Conservation (phyloP, 495 filamentous ascomycete genomes). For the Aspergillus incahuasiensis region DNA sequence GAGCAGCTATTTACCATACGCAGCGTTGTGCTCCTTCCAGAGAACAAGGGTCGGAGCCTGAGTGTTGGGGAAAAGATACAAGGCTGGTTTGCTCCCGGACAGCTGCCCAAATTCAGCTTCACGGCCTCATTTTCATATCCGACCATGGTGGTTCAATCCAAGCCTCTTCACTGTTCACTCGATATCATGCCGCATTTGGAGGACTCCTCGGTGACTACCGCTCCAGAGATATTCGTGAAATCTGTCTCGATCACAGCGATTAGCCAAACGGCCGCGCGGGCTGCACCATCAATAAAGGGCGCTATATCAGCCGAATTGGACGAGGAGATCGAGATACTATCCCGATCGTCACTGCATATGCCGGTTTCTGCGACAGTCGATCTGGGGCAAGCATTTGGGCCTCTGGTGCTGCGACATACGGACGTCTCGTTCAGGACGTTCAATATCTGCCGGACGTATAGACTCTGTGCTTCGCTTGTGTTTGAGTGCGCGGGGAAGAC, state of each 20-base stretch:
- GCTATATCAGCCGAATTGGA: conserved; percentile 9
- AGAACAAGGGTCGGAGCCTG: conserved; percentile 10
- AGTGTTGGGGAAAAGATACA: conserved; percentile 6
- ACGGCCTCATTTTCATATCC: conserved; percentile 9
- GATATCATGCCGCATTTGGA: background rate
- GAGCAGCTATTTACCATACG: conserved; percentile 11
- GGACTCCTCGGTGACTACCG: background rate
- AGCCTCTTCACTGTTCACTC: background rate
- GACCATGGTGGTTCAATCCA: conserved; percentile 1
- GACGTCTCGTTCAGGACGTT: conserved; percentile 15
- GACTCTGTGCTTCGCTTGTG: background rate
- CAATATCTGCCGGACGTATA: conserved; percentile 8
- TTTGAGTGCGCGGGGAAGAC: conserved; percentile 15
- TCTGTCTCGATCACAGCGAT: conserved; percentile 6
- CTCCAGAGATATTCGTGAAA: conserved; percentile 11
- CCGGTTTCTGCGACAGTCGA: conserved; percentile 7
- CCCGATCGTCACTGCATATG: conserved; percentile 2
- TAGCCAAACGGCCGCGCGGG: conserved; percentile 9
- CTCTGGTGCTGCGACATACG: conserved; percentile 8
- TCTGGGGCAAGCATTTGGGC: conserved; percentile 7
- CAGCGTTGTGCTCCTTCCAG: conserved; percentile 9
- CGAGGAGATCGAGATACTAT: conserved; percentile 13
- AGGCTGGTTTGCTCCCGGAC: conserved; percentile 8
- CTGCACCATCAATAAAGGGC: conserved; percentile 12
- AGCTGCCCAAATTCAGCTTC: conserved; percentile 14